phyloP scores from a whole-genome alignment of 2,329 filamentous ascomycete genomes.

The Colletotrichum spaethianum region DNA sequence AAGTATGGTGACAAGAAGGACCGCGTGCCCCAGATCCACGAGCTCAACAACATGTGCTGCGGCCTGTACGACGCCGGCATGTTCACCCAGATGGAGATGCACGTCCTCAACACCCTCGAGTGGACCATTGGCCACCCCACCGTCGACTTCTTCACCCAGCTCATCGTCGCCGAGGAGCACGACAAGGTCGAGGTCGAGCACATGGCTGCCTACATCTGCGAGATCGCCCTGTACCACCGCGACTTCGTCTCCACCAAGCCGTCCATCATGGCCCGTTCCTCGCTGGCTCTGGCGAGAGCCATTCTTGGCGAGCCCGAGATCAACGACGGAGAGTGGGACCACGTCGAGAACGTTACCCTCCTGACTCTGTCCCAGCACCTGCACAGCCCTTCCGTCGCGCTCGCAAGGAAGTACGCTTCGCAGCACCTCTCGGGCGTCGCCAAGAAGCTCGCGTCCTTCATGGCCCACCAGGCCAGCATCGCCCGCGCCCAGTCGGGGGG shows the following conservation, averaged over 20 bases:
- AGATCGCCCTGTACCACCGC: conserved; percentile 95
- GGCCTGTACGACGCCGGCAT: conserved; percentile 98
- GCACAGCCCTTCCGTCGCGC: conserved; percentile 70
- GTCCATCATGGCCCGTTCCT: conserved; percentile 90
- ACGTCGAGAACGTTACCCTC: conserved; percentile 77
- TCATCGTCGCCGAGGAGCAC: conserved; percentile 85
- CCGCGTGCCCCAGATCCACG: conserved; percentile 95
- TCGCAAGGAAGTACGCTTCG: conserved; percentile 73
- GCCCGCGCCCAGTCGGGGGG: conserved; percentile 61
- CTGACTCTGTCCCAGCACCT: conserved; percentile 72
- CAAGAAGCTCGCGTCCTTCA: conserved; percentile 69
- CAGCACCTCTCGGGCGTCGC: conserved; percentile 68
- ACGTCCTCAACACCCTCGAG: conserved; percentile 96
- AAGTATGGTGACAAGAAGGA: conserved; percentile 99
- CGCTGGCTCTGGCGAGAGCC: conserved; percentile 87
- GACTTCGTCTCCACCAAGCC: conserved; percentile 96
- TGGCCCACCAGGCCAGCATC: conserved; percentile 71
- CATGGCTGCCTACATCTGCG: conserved; percentile 94
- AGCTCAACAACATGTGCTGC: conserved; percentile 99
- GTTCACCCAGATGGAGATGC: conserved; percentile 99
- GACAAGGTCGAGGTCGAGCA: conserved; percentile 91
- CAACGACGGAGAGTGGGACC: conserved; percentile 82
- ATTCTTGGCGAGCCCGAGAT: conserved; percentile 86
- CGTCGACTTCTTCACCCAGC: conserved; percentile 91
- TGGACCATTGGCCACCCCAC: conserved; percentile 98